phyloP scores from a whole-genome alignment of 1,284 basidiomycete species.

The Malassezia cuniculi region DNA sequence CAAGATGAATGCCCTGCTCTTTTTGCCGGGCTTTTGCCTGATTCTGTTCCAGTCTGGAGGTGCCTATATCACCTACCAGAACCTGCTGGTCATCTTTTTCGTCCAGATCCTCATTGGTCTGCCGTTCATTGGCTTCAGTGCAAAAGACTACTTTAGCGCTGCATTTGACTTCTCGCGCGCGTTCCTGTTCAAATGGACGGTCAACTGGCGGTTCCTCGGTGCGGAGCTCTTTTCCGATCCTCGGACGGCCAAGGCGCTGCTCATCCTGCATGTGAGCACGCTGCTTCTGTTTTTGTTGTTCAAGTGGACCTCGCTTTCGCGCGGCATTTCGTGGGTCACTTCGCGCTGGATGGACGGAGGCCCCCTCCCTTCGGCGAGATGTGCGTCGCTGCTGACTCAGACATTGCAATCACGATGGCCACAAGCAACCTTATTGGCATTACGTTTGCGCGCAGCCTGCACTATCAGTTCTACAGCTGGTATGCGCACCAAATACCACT shows the following conservation, averaged over 20 bases:
- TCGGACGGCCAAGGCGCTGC: constrained; percentile 55
- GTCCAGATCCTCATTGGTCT: constrained; percentile 56
- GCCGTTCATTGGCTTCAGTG: constrained; percentile 59
- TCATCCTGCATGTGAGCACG: constrained; percentile 56
- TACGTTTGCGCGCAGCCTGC: constrained; percentile 79
- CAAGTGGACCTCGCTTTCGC: constrained; percentile 55
- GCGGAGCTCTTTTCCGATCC: constrained; percentile 62
- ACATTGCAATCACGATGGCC: constrained; percentile 67
- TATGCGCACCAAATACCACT: constrained; percentile 87
- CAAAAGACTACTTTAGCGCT: constrained; percentile 56
- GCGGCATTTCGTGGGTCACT: too few species aligned
- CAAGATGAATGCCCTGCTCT: constrained; percentile 94
- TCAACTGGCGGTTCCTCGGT: constrained; percentile 83
- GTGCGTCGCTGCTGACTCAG: constrained; percentile 47
- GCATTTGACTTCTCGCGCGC: constrained; percentile 79
- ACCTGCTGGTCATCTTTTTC: constrained; percentile 6
- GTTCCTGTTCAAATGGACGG: constrained; percentile 93
- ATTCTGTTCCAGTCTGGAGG: constrained; percentile 54
- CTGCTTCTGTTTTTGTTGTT: constrained; percentile 57
- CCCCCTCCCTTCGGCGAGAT: too few species aligned
- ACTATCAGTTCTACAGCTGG: constrained; percentile 99
- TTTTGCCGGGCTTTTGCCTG: constrained; percentile 63
- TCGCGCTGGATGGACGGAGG: too few species aligned
- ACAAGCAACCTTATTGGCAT: constrained; percentile 87
- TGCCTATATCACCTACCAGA: constrained; percentile 36